These are phyloP conservation scores for Neopestalotiopsis sp. DNA, from an alignment of 2,329 filamentous ascomycete species.

Conservation along the genomic window DNA sequence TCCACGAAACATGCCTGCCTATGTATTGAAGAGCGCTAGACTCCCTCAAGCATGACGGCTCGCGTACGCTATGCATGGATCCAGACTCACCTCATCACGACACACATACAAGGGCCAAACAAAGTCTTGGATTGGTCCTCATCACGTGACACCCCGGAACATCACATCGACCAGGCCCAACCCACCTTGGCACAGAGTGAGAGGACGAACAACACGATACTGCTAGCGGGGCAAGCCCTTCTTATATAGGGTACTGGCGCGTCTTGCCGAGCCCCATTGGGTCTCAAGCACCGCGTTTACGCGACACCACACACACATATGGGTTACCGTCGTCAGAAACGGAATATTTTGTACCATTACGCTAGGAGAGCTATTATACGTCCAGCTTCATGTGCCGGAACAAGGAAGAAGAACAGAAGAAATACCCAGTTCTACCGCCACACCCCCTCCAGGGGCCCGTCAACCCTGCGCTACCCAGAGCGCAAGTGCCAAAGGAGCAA, in stretches of 20 bases:
- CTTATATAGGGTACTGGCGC: slow-evolving; percentile 10
- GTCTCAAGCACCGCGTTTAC: background rate
- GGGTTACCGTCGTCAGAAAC: slow-evolving; percentile 13
- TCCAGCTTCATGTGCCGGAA: slow-evolving; percentile 2
- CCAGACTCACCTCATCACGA: background rate
- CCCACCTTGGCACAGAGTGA: slow-evolving; percentile 26
- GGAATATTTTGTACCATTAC: slow-evolving; percentile 14
- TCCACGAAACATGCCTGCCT: background rate
- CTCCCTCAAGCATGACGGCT: background rate
- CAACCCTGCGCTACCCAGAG: slow-evolving; percentile 24
- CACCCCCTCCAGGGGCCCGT: slow-evolving; percentile 23
- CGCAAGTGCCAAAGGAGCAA: slow-evolving; percentile 39
- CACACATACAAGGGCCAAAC: background rate
- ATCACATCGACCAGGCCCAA: slow-evolving; percentile 24
- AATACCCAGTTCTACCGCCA: slow-evolving; percentile 19
- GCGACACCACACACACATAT: background rate
- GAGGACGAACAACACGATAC: slow-evolving; percentile 14
- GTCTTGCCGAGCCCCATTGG: background rate
- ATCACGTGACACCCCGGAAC: slow-evolving; percentile 38
- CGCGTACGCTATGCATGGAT: background rate
- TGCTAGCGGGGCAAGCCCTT: background rate
- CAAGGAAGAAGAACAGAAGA: background rate
- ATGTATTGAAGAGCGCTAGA: background rate
- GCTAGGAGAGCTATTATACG: slow-evolving; percentile 5
- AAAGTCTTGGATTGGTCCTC: background rate